Evolutionary conservation across 2,329 filamentous ascomycete genomes (phyloP).

Genomic region (Talaromyces rugulosus): DNA sequence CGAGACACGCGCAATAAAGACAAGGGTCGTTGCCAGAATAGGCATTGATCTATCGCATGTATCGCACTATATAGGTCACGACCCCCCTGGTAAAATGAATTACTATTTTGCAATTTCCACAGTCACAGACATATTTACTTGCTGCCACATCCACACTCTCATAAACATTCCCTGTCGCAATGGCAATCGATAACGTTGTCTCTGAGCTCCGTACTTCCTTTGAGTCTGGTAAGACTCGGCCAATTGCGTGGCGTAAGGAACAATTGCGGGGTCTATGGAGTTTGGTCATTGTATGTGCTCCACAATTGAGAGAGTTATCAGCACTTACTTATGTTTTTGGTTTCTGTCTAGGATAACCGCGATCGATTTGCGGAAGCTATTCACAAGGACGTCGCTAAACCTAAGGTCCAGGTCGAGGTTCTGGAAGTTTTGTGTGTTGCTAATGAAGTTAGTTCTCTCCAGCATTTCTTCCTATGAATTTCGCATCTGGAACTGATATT

Average conservation of each 20-base stretch:
- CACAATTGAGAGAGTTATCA: neutral
- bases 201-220: conserved; percentile 2
- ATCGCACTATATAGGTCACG: neutral
- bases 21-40: neutral
- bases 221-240: conserved; percentile 6
- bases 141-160: neutral
- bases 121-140: neutral
- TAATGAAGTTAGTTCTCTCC: conserved; percentile 1
- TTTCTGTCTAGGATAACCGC: conserved; percentile 3
- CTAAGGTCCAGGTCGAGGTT: conserved; percentile 6
- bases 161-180: neutral
- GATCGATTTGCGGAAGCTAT: conserved; percentile 9
- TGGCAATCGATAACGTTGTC: conserved; percentile 5
- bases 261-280: conserved; percentile 5
- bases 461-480: neutral
- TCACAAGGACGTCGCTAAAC: conserved; percentile 6
- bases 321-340: neutral
- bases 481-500: neutral
- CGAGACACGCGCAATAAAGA: neutral
- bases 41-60: neutral
- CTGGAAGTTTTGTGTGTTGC: conserved; percentile 7
- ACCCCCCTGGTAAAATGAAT: neutral
- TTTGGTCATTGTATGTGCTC: conserved; percentile 3
- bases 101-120: neutral
- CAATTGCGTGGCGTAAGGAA: conserved; percentile 6